Base-by-base conservation (phyloP, 208 protist species). In the Acanthamoeba culbertsoni region DNA sequence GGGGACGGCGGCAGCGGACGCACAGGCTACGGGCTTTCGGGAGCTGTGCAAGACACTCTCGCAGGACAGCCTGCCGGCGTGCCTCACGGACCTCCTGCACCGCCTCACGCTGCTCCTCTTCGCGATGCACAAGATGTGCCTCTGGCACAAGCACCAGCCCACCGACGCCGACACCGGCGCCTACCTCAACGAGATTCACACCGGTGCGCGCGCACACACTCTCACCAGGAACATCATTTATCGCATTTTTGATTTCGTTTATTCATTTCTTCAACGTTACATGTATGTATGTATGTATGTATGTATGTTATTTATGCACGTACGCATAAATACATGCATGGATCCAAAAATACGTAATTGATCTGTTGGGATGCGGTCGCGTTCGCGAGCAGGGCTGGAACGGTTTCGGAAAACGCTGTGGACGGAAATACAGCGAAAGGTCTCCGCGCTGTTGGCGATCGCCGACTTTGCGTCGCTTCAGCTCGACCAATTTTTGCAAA, bases 381-480 rank as follows among this genome's bases (percentile, higher is more conserved):
- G 12, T 14, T 26, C 14, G 28, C 5, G 3, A 4, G 8, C n/a
- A 62, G 77, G 77, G 4, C 37, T 88, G 40, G 77, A 88, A 35
- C 28, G 77, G 28, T 88, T 88, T 35, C 77, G 77, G 4, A 88
- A 88, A 26, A 53, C 77, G 26, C 43, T 88, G 26, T 88, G 77
- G 77, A 62, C 77, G 1, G 77, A 88, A 33, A 88, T 88, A 48
- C 77, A 88, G 51, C 77, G 77, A 4, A 88, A 88, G 77, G 77
- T 88, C 26, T 88, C 77, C 6, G 77, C 77, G 33, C 46, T 88
- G 28, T 28, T 88, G 28, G 43, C 77, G 28, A 88, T 62, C 33
- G 77, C 77, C 48, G 51, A 88, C 48, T 88, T 88, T 63, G 77
- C 77, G 26, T 12, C 43, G 14, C 51, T 88, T 88, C 77, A 88